Percentiles rank a stretch among this genome's conserved stretches.
phyloP scores from a whole-genome alignment of 306 rosid species.

The Erythrophleum fordii region DNA sequence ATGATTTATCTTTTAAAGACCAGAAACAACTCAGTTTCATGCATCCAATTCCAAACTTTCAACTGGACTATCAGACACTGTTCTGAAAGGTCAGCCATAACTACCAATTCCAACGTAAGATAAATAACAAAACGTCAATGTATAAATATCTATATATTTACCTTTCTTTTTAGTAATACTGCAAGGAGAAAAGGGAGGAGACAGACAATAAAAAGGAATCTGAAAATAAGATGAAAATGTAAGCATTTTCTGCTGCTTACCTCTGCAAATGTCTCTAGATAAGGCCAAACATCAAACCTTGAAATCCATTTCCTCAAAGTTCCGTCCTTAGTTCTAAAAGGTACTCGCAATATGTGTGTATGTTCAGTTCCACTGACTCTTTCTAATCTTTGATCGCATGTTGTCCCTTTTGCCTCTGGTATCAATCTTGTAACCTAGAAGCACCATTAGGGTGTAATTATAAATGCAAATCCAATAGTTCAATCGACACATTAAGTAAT shows the following conservation, averaged over 20 bases:
- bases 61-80: neutral
- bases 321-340: constrained; percentile 69
- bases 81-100: neutral
- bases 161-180: neutral
- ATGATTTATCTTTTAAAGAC: neutral
- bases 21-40: neutral
- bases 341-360: constrained; percentile 69
- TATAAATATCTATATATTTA: constrained; percentile 6
- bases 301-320: constrained; percentile 77
- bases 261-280: constrained; percentile 78
- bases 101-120: neutral
- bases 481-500: neutral
- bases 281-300: constrained; percentile 86
- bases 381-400: constrained; percentile 76
- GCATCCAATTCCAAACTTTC: constrained; percentile 11
- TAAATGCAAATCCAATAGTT: neutral
- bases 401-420: constrained; percentile 78
- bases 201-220: neutral
- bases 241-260: constrained; percentile 35
- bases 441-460: constrained; percentile 22
- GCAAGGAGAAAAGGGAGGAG: neutral
- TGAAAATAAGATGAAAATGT: too few relatives aligned
- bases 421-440: constrained; percentile 67
- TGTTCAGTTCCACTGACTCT: constrained; percentile 68
- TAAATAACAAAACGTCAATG: neutral